These are phyloP conservation scores for Mycena galericulata DNA, from an alignment of 768 basidiomycete genomes.

Conservation along the genomic window DNA sequence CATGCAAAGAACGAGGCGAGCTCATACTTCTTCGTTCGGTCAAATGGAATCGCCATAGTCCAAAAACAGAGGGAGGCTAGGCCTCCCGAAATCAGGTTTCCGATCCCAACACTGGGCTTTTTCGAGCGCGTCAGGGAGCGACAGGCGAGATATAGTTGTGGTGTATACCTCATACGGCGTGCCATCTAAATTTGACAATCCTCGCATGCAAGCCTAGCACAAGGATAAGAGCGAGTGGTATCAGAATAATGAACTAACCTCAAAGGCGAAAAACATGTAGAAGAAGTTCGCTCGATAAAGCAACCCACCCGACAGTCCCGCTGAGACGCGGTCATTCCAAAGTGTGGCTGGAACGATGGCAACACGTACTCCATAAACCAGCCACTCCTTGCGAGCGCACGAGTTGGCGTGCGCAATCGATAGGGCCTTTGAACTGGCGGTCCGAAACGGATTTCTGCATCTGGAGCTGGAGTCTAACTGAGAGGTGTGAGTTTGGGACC, in stretches of 20 bases:
- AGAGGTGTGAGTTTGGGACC: slow-evolving; percentile 19
- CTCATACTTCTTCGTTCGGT: slow-evolving; percentile 84
- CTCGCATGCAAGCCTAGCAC: slow-evolving; percentile 68
- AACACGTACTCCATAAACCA: slow-evolving; percentile 66
- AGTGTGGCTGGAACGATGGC: not conserved
- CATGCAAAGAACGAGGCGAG: not conserved
- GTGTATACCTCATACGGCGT: slow-evolving; percentile 68
- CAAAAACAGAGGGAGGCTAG: slow-evolving; percentile 73
- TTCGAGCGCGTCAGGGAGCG: slow-evolving; percentile 4
- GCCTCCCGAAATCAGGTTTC: slow-evolving; percentile 77
- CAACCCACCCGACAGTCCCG: slow-evolving; percentile 79
- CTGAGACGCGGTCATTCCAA: slow-evolving; percentile 32
- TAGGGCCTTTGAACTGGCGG: slow-evolving; percentile 72
- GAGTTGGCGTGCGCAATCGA: slow-evolving; percentile 76
- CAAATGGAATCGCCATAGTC: slow-evolving; percentile 78
- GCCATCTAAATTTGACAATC: slow-evolving; percentile 65
- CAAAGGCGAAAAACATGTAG: slow-evolving; percentile 82
- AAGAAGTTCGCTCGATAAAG: slow-evolving; percentile 81
- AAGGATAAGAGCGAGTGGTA: not conserved
- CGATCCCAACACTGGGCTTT: slow-evolving; percentile 70
- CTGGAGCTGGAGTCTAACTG: slow-evolving; percentile 79
- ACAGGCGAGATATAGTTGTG: slow-evolving; percentile 9
- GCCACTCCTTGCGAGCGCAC: slow-evolving; percentile 67
- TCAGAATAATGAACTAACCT: slow-evolving; percentile 51
- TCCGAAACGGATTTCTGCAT: slow-evolving; percentile 61